Percentiles rank a stretch among this genome's conserved stretches.
phyloP scores from a whole-genome alignment of 106 monocot species.

The Apostasia ramifera region DNA sequence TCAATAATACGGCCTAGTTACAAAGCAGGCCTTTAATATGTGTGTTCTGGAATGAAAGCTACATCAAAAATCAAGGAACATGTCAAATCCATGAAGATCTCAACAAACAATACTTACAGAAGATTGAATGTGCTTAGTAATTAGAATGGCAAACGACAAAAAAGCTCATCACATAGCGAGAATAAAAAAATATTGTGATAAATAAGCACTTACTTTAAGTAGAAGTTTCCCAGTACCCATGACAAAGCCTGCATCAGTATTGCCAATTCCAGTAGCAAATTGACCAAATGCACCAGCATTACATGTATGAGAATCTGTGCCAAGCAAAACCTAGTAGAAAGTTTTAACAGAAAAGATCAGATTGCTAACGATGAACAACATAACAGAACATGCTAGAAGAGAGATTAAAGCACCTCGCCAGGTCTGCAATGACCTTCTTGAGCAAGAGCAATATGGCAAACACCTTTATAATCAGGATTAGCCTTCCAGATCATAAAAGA shows the following conservation, averaged over 20 bases:
- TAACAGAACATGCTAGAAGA: neutral
- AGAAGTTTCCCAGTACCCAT: constrained; percentile 90
- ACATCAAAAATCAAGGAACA: no score
- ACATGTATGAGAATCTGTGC: constrained; percentile 96
- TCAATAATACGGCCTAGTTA: no score
- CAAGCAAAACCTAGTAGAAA: constrained; percentile 72
- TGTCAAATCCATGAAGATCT: no score
- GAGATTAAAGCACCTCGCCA: constrained; percentile 56
- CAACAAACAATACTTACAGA: no score
- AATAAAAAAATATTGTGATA: neutral
- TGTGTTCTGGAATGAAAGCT: no score
- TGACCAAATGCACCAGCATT: constrained; percentile 99
- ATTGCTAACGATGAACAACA: constrained; percentile 2
- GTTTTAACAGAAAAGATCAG: neutral
- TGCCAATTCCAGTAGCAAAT: constrained; percentile 97
- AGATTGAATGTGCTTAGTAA: no score
- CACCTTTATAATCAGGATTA: constrained; percentile 98
- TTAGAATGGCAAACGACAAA: no score
- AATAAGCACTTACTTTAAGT: constrained; percentile 55
- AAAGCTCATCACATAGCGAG: neutral
- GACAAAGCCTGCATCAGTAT: constrained; percentile 98
- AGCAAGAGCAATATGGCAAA: constrained; percentile 90
- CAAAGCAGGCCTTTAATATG: no score
- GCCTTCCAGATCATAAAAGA: constrained; percentile 33
- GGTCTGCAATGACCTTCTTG: constrained; percentile 99